Conservation (phyloP, 1,284 basidiomycete species). For the Phlebopus sp. region DNA sequence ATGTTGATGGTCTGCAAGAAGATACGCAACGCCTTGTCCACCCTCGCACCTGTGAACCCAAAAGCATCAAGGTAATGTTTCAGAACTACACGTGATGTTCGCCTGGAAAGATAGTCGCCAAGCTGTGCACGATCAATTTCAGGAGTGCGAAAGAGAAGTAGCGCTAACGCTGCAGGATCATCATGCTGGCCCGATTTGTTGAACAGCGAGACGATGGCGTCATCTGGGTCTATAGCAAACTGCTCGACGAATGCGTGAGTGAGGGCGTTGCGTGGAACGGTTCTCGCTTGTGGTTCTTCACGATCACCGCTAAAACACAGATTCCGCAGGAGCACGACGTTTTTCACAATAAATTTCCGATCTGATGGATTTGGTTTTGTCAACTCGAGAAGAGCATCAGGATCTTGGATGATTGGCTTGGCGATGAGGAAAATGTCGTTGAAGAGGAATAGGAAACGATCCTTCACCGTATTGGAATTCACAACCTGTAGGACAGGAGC, state of each 20-base stretch:
- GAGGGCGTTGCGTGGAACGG: conserved; percentile 49
- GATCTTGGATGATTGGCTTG: conserved; percentile 65
- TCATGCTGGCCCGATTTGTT: conserved; percentile 54
- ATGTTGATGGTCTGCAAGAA: conserved; percentile 83
- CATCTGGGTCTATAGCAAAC: conserved; percentile 73
- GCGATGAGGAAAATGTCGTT: conserved; percentile 89
- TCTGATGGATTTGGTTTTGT: conserved; percentile 70
- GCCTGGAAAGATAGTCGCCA: conserved; percentile 77
- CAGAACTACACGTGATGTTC: conserved; percentile 70
- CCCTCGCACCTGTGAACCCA: conserved; percentile 75
- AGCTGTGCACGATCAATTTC: conserved; percentile 85
- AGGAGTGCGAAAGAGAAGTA: conserved; percentile 79
- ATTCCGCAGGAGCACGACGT: conserved; percentile 75
- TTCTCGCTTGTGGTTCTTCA: conserved; percentile 50
- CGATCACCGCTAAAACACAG: conserved; percentile 67
- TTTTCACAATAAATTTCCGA: conserved; percentile 85
- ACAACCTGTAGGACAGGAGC: conserved; percentile 92
- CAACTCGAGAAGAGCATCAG: conserved; percentile 56
- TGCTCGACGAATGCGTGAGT: conserved; percentile 70
- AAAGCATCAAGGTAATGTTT: conserved; percentile 87
- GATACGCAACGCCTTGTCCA: conserved; percentile 87
- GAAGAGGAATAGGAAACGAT: conserved; percentile 95
- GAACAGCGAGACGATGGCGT: conserved; percentile 65
- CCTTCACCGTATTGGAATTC: conserved; percentile 91
- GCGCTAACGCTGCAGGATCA: conserved; percentile 69